phyloP scores from a whole-genome alignment of 129 eudicot genomes.

The Silybum marianum region DNA sequence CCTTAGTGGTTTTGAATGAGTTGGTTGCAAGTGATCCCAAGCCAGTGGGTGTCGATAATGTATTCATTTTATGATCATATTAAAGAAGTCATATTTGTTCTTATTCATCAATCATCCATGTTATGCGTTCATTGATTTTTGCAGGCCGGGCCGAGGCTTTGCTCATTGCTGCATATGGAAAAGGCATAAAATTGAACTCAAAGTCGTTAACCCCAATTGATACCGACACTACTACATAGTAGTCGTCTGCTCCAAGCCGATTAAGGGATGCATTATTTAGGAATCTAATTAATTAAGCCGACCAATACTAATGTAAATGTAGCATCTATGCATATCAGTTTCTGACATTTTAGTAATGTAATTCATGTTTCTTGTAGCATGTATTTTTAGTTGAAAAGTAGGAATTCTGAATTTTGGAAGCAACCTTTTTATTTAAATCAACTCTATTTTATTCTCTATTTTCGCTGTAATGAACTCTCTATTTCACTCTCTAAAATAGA shows the following conservation, averaged over 20 bases:
- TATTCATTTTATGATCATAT: too few species aligned
- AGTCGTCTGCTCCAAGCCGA: not conserved
- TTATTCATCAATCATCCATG: conserved; percentile 3
- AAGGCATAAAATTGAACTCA: conserved; percentile 50
- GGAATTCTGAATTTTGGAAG: not conserved
- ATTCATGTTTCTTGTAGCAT: conserved; percentile 9
- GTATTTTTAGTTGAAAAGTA: conserved; percentile 1
- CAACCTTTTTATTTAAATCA: conserved; percentile 9
- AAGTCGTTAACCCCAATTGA: not conserved
- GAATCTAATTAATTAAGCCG: not conserved
- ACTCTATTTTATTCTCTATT: too few species aligned
- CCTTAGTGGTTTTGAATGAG: not conserved
- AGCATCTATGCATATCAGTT: not conserved
- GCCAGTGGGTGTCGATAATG: not conserved
- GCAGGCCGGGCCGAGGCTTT: conserved; percentile 99
- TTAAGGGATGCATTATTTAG: not conserved
- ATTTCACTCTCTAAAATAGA: too few species aligned
- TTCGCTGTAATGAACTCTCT: too few species aligned
- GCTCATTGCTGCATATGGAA: conserved; percentile 95
- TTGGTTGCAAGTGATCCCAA: not conserved
- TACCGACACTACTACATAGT: not conserved
- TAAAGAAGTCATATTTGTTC: not conserved
- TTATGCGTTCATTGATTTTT: conserved; percentile 12
- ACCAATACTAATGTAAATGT: not conserved
- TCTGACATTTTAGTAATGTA: not conserved